Evolutionary conservation across 257 asterid species (phyloP).

Genomic region (Primulina huaijiensis): DNA sequence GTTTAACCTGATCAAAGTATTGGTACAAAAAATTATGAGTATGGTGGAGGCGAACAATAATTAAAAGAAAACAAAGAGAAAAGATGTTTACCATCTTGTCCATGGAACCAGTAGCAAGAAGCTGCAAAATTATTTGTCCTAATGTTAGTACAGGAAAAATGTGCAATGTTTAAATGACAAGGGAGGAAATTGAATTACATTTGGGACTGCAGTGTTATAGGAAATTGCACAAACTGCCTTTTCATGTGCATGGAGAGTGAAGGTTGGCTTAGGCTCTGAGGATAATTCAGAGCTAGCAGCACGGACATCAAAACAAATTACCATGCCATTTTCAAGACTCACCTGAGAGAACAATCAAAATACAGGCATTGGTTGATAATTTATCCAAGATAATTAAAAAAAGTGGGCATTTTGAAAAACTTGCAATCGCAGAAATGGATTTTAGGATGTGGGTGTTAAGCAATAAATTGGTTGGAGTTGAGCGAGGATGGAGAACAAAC

Average conservation of each 20-base stretch:
- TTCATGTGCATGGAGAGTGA: slow-evolving; percentile 90
- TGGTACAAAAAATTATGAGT: not conserved
- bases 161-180: slow-evolving; percentile 1
- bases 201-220: slow-evolving; percentile 57
- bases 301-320: slow-evolving; percentile 66
- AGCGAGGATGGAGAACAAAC: slow-evolving; percentile 42
- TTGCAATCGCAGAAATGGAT: not conserved
- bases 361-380: not conserved
- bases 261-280: slow-evolving; percentile 55
- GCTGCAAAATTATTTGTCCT: slow-evolving; percentile 40
- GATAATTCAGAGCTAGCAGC: slow-evolving; percentile 49
- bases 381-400: not conserved
- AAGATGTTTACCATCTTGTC: slow-evolving; percentile 64
- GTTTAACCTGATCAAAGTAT: slow-evolving; percentile 60
- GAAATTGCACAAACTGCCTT: slow-evolving; percentile 75
- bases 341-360: slow-evolving; percentile 48
- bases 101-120: slow-evolving; percentile 89
- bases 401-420: not conserved
- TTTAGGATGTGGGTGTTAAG: not conserved
- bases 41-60: not conserved
- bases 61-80: slow-evolving; percentile 18
- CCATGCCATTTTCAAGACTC: slow-evolving; percentile 80
- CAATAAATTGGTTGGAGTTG: slow-evolving; percentile 7
- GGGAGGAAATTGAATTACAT: slow-evolving; percentile 34
- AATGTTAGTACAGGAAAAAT: slow-evolving; percentile 26